Evolutionary conservation across 2,329 filamentous ascomycete species (phyloP), one percentile per base, ranked within the genome.

Genomic region (Botrytis paeoniae): DNA sequence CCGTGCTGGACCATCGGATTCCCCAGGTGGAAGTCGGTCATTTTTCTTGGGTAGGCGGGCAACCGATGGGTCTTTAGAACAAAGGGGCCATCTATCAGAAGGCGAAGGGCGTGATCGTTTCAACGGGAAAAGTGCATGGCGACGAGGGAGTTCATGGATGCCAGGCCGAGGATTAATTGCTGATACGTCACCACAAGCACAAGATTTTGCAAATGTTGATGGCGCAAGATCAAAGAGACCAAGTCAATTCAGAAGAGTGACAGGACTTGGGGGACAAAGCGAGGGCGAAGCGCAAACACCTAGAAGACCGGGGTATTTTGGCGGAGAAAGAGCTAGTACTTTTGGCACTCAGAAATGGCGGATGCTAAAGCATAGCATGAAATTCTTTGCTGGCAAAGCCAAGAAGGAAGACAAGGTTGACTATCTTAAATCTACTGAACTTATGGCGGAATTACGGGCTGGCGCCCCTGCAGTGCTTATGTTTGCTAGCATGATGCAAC

Each of bases 401-500:
- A 97, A 93, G 81, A 92, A 93, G 71, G 94, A 98, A 74, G 87
- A 88, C 72, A 92, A 92, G 62, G 92, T 98, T 74, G 96, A 99
- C 81, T 94, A 96, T 80, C 91, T 93, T 80, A 99, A 98, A 82
- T 98, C 95, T 16, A 94, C 96, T 3, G 96, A 99, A 82, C 86
- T 99, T 64, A 95, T 99, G 89, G 96, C 96, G 1, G 96, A 99
- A 82, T 85, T 99, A 54, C 89, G 96, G 66, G 97, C 96, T 61
- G 96, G 94, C 71, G 94, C 95, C 1, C 96, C 96, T 5, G 96
- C 96, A 37, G 96, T 95, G 32, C 85, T 99, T 73, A 97, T 99
- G 82, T 85, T 99, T 70, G 96, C 96, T 12, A 98, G 95, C 80
- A 98, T 98, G 93, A 96, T 98, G 78, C 96, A 98, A 83, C 89